Base-by-base conservation (phyloP, 495 filamentous ascomycete genomes). In the Aspergillus avenaceus region DNA sequence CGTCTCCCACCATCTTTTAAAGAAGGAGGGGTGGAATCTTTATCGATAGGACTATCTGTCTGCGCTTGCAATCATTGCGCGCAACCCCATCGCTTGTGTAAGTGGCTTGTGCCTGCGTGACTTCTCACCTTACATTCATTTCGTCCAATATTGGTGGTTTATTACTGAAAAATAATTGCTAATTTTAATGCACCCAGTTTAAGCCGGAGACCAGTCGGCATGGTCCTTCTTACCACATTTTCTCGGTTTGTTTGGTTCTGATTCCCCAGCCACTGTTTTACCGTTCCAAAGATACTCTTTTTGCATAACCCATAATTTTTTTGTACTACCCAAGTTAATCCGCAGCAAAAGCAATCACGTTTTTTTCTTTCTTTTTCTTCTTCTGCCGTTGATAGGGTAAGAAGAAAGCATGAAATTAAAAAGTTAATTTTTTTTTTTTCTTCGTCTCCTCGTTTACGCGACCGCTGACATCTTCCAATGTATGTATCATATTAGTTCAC, bases 71-170 rank as follows among this genome's bases (percentile, higher is more conserved):
- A 44, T 31, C 36, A 8, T 42, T 53, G 41, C 31, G 42, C 26
- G 45, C 29, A 31, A 14, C 31, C 37, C 45, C 12, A 24, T 44
- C 37, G 25, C 34, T 41, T 21, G 49, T 56, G 49, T 60, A 41
- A 60, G 47, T 60, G 58, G 53, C 49, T 43, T 58, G 61, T 64
- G 56, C 62, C 59, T 65, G 62, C 62, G 58, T 65, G 56, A 56
- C 56, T 57, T 14, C 43, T 43, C 37, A 13, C 25, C 32, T 51
- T 32, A 14, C 47, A 49, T 49, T 40, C 44, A 26, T 14, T 43
- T 29, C n/a, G 34, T 45, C 37, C 48, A 22, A 16, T 49, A 3
- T 8, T 24, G 18, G 16, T 31, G 23, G 27, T 45, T 45, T 1
- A 38, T 38, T 14, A 38, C 34, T 38, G 34, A 38, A 38, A n/a